Evolutionary conservation across 768 basidiomycete genomes (phyloP).

Genomic region (Psilocybe azurescens): DNA sequence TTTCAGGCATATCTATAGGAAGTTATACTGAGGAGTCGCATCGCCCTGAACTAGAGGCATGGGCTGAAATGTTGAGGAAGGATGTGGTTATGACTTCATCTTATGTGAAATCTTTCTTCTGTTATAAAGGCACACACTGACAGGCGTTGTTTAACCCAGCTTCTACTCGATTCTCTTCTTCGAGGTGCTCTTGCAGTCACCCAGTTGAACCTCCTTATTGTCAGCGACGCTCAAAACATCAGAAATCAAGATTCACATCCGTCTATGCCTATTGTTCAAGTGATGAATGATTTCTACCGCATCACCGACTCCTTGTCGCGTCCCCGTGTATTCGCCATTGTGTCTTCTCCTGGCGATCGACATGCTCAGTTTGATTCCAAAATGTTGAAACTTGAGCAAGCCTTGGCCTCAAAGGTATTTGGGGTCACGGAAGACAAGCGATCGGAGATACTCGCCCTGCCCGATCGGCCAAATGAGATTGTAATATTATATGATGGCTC

Average conservation of each 20-base stretch:
- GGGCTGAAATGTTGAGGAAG: constrained; percentile 25
- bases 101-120: constrained; percentile 35
- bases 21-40: constrained; percentile 31
- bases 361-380: constrained; percentile 35
- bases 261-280: constrained; percentile 41
- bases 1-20: constrained; percentile 26
- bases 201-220: constrained; percentile 49
- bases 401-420: constrained; percentile 43
- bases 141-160: constrained; percentile 28
- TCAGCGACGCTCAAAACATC: constrained; percentile 45
- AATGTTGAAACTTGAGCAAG: constrained; percentile 42
- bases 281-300: constrained; percentile 53
- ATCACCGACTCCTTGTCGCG: constrained; percentile 36
- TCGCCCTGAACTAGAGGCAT: constrained; percentile 22
- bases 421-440: constrained; percentile 40
- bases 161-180: constrained; percentile 43
- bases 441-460: constrained; percentile 35
- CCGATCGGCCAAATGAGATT: constrained; percentile 50
- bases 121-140: constrained; percentile 8
- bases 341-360: constrained; percentile 26
- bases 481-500: constrained; percentile 59
- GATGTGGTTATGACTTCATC: constrained; percentile 45
- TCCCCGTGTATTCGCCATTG: constrained; percentile 51
- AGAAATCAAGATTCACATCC: constrained; percentile 41
- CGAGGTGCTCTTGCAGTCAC: constrained; percentile 43